Evolutionary conservation across 1,284 basidiomycete genomes (phyloP), one percentile per base, ranked within the genome.

Genomic region (Fistulinella staudtii): DNA sequence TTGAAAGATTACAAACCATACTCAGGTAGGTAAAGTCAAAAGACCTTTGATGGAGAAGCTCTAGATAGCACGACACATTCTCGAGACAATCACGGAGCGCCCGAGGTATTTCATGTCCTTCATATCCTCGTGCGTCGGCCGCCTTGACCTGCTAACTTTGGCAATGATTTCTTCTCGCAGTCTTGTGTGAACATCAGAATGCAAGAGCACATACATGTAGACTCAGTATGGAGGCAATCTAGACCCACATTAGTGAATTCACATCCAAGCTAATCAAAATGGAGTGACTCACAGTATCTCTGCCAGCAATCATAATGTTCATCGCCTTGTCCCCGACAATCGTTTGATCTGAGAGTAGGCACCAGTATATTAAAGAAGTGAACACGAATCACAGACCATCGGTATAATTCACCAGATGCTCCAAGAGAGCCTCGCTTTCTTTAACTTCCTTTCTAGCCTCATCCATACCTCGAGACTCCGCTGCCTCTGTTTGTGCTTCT

Each of bases 1-100:
- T n/a, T n/a, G 34, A 22, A 30, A 14, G 25, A 36, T 5, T 23
- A 43, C 1, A 11, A 11, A 10, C 56, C 73, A 54, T 64, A 79
- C 71, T 82, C 78, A 13, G 77, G 64, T 4, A 81, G 80, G 58
- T 76, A 82, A 6, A 85, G 56, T 13, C 81, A 69, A 39, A 82
- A 64, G 1, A 75, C 76, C 61, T 84, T 80, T 77, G 49, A 24
- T 33, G 23, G n/a, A n/a, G n/a, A n/a, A n/a, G n/a, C n/a, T n/a
- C n/a, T n/a, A n/a, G n/a, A n/a, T n/a, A n/a, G n/a, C n/a, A n/a
- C n/a, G n/a, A n/a, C n/a, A n/a, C n/a, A n/a, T n/a, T n/a, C n/a
- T n/a, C n/a, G n/a, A n/a, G n/a, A n/a, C n/a, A n/a, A n/a, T n/a
- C n/a, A n/a, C n/a, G n/a, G n/a, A n/a, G n/a, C n/a, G 79, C 17